phyloP scores from a whole-genome alignment of 2,329 filamentous ascomycete species.

The Ceratocystis harringtonii region DNA sequence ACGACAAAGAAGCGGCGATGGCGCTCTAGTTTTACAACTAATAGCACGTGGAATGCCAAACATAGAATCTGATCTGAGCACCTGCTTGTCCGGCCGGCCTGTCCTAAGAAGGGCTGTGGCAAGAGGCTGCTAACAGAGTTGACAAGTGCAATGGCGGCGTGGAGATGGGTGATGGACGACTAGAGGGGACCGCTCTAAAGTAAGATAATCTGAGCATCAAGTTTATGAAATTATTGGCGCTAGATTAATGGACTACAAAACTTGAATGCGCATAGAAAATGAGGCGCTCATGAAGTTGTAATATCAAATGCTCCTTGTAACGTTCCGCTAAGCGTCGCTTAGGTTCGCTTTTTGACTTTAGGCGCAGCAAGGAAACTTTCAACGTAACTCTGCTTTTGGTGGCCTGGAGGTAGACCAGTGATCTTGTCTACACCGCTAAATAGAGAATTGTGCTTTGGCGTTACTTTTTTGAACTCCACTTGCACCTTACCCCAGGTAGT shows the following conservation, averaged over 20 bases:
- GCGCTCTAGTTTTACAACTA: slow-evolving; percentile 94
- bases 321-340: too few species aligned
- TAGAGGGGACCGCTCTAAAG: slow-evolving; percentile 85
- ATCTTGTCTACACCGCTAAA: slow-evolving; percentile 8
- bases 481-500: slow-evolving; percentile 14
- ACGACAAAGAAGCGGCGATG: slow-evolving; percentile 49
- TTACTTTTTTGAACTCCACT: not conserved
- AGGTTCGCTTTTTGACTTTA: not conserved
- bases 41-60: slow-evolving; percentile 71
- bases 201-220: slow-evolving; percentile 85
- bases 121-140: slow-evolving; percentile 57
- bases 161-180: slow-evolving; percentile 52
- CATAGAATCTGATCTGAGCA: slow-evolving; percentile 90
- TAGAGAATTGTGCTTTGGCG: not conserved
- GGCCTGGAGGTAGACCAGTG: slow-evolving; percentile 9
- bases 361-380: not conserved
- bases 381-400: slow-evolving; percentile 1
- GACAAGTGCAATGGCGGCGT: slow-evolving; percentile 55
- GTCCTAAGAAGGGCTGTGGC: slow-evolving; percentile 66
- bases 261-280: slow-evolving; percentile 59
- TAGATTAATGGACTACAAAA: slow-evolving; percentile 52
- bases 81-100: slow-evolving; percentile 59
- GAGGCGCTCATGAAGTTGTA: slow-evolving; percentile 46
- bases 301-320: too few species aligned
- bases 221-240: slow-evolving; percentile 70